Evolutionary conservation across 2,329 filamentous ascomycete species (phyloP).

Genomic region (Cercospora berteroae): DNA sequence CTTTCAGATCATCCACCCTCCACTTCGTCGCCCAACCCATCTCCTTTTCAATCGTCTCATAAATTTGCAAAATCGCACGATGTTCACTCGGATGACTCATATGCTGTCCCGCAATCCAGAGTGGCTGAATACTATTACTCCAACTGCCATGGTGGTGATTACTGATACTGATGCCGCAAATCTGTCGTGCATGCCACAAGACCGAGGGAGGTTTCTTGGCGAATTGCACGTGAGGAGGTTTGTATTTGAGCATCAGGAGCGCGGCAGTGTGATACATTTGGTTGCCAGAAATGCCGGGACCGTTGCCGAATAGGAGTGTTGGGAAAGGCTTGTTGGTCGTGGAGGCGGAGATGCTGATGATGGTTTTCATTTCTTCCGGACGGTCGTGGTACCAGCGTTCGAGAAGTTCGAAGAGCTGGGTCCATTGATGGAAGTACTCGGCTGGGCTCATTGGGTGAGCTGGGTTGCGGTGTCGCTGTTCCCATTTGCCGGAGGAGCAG

Average conservation of each 20-base stretch:
- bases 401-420: constrained; percentile 36
- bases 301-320: constrained; percentile 49
- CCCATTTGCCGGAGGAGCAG: constrained; percentile 33
- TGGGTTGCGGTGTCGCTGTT: constrained; percentile 26
- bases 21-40: constrained; percentile 56
- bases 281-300: constrained; percentile 48
- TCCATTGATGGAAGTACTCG: constrained; percentile 36
- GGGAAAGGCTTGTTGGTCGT: constrained; percentile 34
- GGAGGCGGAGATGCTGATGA: constrained; percentile 35
- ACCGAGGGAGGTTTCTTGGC: constrained; percentile 41
- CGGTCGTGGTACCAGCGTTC: constrained; percentile 37
- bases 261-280: constrained; percentile 59
- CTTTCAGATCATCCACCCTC: constrained; percentile 53
- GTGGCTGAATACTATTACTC: constrained; percentile 49
- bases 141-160: constrained; percentile 48
- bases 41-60: constrained; percentile 52
- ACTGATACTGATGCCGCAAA: constrained; percentile 48
- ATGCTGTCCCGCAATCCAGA: constrained; percentile 50
- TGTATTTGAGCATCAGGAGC: constrained; percentile 53
- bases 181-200: constrained; percentile 50
- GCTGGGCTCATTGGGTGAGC: constrained; percentile 28
- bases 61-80: constrained; percentile 48
- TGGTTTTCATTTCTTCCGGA: constrained; percentile 36
- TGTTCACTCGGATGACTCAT: constrained; percentile 49
- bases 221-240: constrained; percentile 40